Evolutionary conservation across 371 early-diverging fungal species (phyloP), one percentile per base, ranked within the genome.

Genomic region (Mucor racemosus): DNA sequence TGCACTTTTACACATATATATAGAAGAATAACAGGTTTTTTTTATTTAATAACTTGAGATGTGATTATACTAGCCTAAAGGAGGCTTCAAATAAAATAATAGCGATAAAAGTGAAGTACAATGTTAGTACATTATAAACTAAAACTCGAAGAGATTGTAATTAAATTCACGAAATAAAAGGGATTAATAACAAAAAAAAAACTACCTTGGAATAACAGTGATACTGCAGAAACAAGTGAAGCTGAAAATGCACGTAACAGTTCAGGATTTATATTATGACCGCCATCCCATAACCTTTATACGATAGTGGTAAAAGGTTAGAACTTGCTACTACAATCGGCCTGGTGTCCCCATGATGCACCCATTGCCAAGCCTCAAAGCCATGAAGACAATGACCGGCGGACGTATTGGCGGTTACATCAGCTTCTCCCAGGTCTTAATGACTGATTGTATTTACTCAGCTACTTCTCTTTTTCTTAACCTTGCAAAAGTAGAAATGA

Each of bases 301-400:
- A 54, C 60, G 60, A 42, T 26, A 41, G 17, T 56, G 56, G 41
- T n/a, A 64, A 64, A 64, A 64, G 56, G 56, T n/a, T 64, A 64
- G 64, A 64, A 64, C 64, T 56, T 64, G 64, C 64, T 21, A 64
- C 64, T 64, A 64, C 64, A 56, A 56, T 56, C 64, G 31, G 44
- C 64, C 64, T 64, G 64, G 57, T 56, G 35, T 56, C 46, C 44
- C 46, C 64, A 56, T 41, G 56, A 64, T 64, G 64, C 34, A 64
- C 34, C 64, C 57, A 55, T 64, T 41, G 44, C 64, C 64, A 64
- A 64, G 64, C 26, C 64, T 64, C 56, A 64, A 55, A 17, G 57
- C 41, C 41, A 64, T 42, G 34, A 56, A 35, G 64, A 56, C 64
- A 56, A 55, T 64, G 41, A 55, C 42, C 63, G 63, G 54, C 63